phyloP scores from a whole-genome alignment of 164 flowering plant species.

The Vitis labrusca region DNA sequence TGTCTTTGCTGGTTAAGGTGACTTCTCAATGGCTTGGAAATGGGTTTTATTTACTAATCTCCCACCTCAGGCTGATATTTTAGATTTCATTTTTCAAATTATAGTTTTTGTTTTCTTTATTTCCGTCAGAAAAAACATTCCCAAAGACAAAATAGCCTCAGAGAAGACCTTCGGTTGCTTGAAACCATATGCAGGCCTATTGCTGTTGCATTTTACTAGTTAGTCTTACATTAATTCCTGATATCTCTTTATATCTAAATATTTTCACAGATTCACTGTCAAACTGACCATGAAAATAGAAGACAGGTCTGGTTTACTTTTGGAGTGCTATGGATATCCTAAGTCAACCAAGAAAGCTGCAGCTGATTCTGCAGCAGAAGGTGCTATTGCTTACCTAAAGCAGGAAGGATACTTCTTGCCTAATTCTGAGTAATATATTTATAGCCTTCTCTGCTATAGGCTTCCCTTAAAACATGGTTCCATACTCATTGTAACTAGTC shows the following conservation, averaged over 20 bases:
- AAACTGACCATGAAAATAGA: conserved; percentile 60
- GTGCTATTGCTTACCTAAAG: conserved; percentile 71
- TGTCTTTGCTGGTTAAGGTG: no score
- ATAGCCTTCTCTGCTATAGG: not conserved
- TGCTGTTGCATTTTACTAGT: no score
- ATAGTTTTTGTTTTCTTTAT: no score
- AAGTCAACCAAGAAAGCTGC: conserved; percentile 62
- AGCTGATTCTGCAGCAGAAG: conserved; percentile 81
- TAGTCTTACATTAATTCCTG: not conserved
- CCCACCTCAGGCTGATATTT: no score
- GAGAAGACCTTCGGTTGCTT: no score
- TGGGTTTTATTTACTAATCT: no score
- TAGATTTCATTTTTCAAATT: no score
- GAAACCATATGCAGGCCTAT: no score
- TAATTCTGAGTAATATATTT: not conserved
- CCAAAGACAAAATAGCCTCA: no score
- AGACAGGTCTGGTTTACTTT: conserved; percentile 22
- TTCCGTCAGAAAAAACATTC: no score
- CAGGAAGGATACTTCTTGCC: conserved; percentile 28
- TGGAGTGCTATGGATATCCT: conserved; percentile 69
- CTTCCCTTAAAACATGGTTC: not conserved
- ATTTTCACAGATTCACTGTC: conserved; percentile 56
- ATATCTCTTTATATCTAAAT: not conserved
- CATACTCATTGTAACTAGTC: not conserved
- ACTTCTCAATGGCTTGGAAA: no score